Base-by-base conservation (phyloP, 192 early-diverging fungal species). In the Paraglomus brasilianum region DNA sequence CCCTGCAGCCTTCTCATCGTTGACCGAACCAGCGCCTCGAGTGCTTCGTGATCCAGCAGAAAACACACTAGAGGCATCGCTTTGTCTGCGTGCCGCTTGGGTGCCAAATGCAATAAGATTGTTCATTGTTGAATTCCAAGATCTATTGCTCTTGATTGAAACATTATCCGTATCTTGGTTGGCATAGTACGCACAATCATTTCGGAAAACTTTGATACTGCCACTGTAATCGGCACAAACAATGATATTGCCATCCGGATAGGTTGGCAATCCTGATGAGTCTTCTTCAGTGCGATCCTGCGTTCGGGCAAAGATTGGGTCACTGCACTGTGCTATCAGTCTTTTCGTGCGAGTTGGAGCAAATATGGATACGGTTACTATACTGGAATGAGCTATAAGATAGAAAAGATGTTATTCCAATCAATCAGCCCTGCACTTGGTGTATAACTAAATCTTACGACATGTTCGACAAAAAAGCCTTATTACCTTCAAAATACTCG, bases 131-230 rank as follows among this genome's bases (percentile, higher is more conserved):
- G 67, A 69, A 57, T 69, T 69, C 66, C 66, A 68, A 42, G 66
- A 68, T 10, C 66, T 66, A n/a, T 44, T 69, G 15, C 67, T 69
- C 39, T 43, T 19, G 10, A 58, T 36, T 17, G 67, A 69, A 24
- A 24, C 13, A 15, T 42, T 22, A 58, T 57, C 53, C n/a, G 13
- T 8, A 58, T 69, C 67, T 17, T 22, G 41, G 36, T 51, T 48
- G 15, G 15, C 15, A 56, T 80, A 80, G 17, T 51, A 44, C 17
- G 74, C 77, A 55, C 70, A 82, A 71, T 90, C 89, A 40, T 83
- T 81, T 58, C 88, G 78, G 77, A 85, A 91, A 13, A 91, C 85
- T 39, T 85, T 80, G 61, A 91, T 88, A 55, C 69, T 69, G 42
- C 88, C 89, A 53, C 74, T 71, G 13, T 81, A 79, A 64, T 88